Base-by-base conservation (phyloP, 176 grass and related monocot genomes). In the Aegilops bicornis region DNA sequence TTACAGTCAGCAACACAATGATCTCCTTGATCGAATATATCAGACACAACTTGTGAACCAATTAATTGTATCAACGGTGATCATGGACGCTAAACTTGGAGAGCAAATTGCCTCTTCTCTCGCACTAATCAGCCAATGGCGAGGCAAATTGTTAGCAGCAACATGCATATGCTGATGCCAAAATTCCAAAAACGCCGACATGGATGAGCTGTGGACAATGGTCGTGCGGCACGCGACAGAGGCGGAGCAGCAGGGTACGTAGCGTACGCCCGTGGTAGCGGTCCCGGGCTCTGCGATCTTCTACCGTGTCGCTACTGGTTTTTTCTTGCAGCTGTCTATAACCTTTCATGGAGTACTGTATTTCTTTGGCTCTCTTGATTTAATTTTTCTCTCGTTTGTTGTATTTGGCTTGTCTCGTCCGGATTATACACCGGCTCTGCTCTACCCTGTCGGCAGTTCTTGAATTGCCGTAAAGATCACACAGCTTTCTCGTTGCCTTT, bases 131-230 rank as follows among this genome's bases (percentile, higher is more conserved):
- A 80, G 23, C 20, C 22, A 45, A n/a, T 10, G 19, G 16, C 7
- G 58, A 29, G 16, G 14, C 25, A 33, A 33, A 68, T 12, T 17
- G 59, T 39, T 45, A n/a, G 42, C 78, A 17, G 69, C 36, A 66
- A 54, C 68, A 36, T 27, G 47, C 20, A 14, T 45, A 0, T 9
- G 27, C 22, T 20, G 17, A 81, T 10, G 23, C 40, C 13, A 30
- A 48, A 75, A 29, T 29, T 75, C 67, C 79, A 76, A 66, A 84
- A 84, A 29, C 31, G 40, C 63, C 3, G 66, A 71, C 81, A 79
- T 52, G 87, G 10, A 62, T 78, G 77, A 39, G 72, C 29, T 13
- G 22, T 17, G 50, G 60, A 31, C 10, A 60, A 42, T 69, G 27
- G 52, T 48, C 27, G 24, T 23, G 22, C 23, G n/a, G 23, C 70